Percentiles rank a stretch among this genome's conserved stretches.
Evolutionary conservation across 1,284 basidiomycete genomes (phyloP).

Genomic region (Blastosporella zonata): DNA sequence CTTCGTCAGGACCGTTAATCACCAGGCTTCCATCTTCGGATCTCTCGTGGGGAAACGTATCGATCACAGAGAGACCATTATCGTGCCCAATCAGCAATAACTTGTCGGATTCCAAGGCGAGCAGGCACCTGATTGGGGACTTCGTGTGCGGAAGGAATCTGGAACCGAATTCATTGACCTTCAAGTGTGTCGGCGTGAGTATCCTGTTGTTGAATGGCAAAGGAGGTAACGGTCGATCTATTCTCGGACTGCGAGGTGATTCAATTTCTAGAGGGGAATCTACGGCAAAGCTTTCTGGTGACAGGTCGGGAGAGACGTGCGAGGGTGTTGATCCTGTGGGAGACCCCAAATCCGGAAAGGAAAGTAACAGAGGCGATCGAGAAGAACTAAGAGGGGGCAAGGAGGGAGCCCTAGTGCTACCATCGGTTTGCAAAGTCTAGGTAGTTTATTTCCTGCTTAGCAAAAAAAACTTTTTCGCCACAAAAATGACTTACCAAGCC

Average conservation of each 20-base stretch:
- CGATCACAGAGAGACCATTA: slow-evolving; percentile 70
- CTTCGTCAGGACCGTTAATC: slow-evolving; percentile 66
- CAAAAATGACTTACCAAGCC: background rate
- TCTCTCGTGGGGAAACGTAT: slow-evolving; percentile 72
- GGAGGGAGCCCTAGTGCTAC: background rate
- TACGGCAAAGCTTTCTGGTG: background rate
- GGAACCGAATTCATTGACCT: slow-evolving; percentile 75
- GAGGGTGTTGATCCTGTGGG: background rate
- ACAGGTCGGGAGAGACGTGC: background rate
- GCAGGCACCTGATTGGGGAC: slow-evolving; percentile 63
- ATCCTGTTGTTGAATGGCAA: slow-evolving; percentile 48
- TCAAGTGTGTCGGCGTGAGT: slow-evolving; percentile 57
- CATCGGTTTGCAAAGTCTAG: too few relatives aligned
- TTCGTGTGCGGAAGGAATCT: slow-evolving; percentile 78
- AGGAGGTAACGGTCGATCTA: slow-evolving; percentile 26
- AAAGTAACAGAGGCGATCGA: background rate
- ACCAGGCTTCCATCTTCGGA: slow-evolving; percentile 43
- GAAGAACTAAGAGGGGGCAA: background rate
- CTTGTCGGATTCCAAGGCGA: slow-evolving; percentile 61
- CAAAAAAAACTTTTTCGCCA: too few relatives aligned
- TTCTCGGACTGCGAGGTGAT: background rate
- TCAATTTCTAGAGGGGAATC: background rate
- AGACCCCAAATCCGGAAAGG: background rate
- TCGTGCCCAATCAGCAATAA: slow-evolving; percentile 72
- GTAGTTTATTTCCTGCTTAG: too few relatives aligned